Base-by-base conservation (phyloP, 2,329 filamentous ascomycete species). In the Balansia obtecta region DNA sequence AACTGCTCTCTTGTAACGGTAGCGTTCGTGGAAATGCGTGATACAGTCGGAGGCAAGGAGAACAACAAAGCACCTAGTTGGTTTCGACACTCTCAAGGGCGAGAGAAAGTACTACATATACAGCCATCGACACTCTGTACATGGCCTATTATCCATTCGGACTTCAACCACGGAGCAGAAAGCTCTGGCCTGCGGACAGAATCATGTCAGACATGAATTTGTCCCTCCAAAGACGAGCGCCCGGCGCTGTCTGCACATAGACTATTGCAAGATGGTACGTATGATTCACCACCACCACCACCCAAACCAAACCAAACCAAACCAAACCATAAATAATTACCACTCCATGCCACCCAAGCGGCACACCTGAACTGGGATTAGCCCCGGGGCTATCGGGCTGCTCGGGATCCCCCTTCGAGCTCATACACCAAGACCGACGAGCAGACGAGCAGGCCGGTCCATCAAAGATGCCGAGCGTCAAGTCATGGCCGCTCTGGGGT, bases 391-490 rank as follows among this genome's bases (percentile, higher is more conserved):
- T 50, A 43, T 44, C 50, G 27, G 46, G 50, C 40, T 41, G 37
- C 3, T 52, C 52, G 53, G 55, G 46, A 52, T 56, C 49, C 55
- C 53, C 41, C 46, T 55, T 56, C 39, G 50, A 55, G 53, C 27
- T 27, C 4, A 27, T 27, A 27, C 22, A 22, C 16, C 39, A 18
- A 3, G 18, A 20, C 11, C 38, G 38, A 40, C 20, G 20, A 22
- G 4, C 20, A 22, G 20, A 22, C 20, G 20, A 22, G 20, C 20
- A 22, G 20, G 4, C 20, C 20, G 27, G 27, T 5, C 37, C 15
- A 39, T 39, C 1, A 3, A 10, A 41, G 12, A 20, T 5, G 18
- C 39, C 16, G 39, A 41, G 16, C 8, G 20, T 41, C 37, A 12
- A 16, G 16, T 20, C 18, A 20, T 12, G 12, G 39, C n/a, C 18